Percentiles rank a stretch among this genome's conserved stretches.
These are phyloP conservation scores for Plasmodium vivax DNA, from an alignment of 169 alveolate species.

Conservation along the genomic window DNA sequence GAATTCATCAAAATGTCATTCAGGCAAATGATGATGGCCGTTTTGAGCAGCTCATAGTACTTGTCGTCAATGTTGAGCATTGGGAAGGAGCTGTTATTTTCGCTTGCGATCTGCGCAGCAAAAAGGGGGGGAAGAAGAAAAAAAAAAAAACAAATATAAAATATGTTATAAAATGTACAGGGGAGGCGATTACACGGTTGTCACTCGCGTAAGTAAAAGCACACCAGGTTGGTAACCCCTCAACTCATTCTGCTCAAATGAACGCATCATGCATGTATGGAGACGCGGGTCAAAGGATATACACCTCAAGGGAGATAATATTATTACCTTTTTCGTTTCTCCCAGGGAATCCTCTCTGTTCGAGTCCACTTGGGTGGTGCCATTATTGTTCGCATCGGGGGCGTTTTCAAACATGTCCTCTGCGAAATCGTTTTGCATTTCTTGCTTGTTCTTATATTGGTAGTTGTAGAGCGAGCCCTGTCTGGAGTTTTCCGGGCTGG, in stretches of 20 bases:
- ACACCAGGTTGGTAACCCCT: not conserved
- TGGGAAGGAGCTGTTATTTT: slow-evolving; percentile 4
- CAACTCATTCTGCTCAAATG: not conserved
- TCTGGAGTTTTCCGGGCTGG: slow-evolving; percentile 49
- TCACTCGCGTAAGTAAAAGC: not conserved
- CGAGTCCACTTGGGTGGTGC: not conserved
- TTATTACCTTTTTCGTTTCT: slow-evolving; percentile 21
- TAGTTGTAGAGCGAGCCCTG: slow-evolving; percentile 33
- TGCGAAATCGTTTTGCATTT: not conserved
- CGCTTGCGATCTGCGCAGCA: not conserved
- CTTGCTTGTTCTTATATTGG: slow-evolving; percentile 34
- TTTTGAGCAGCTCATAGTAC: slow-evolving; percentile 54
- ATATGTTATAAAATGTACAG: not conserved
- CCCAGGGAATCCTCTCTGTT: not conserved
- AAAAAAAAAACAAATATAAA: not conserved
- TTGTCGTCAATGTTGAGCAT: slow-evolving; percentile 47
- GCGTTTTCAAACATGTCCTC: slow-evolving; percentile 31
- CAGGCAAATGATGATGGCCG: slow-evolving; percentile 67
- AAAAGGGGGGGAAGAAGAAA: not conserved
- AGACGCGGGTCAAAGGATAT: not conserved
- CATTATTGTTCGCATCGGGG: not conserved
- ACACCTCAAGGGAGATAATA: not conserved
- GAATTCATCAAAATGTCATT: slow-evolving; percentile 70
- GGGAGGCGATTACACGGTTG: not conserved
- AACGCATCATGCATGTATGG: not conserved